These are phyloP conservation scores for Fusarium sp. DNA, from an alignment of 2,329 filamentous ascomycete genomes.

Conservation along the genomic window DNA sequence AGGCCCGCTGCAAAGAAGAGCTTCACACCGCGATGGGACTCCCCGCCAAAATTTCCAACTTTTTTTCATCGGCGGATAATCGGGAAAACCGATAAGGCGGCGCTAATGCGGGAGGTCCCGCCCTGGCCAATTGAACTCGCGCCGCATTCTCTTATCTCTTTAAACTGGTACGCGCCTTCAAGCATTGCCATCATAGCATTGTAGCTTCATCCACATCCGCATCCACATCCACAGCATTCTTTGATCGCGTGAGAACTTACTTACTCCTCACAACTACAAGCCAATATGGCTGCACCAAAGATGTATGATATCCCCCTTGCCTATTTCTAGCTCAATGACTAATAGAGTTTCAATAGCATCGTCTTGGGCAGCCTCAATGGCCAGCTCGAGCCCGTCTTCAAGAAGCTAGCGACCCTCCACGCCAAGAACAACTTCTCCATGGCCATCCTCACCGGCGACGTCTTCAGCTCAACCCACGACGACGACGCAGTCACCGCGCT, in stretches of 20 bases:
- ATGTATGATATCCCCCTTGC: constrained; percentile 55
- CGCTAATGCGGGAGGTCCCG: constrained; percentile 29
- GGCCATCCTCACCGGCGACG: constrained; percentile 86
- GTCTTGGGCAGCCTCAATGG: constrained; percentile 89
- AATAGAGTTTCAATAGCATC: constrained; percentile 66
- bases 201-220: constrained; percentile 28
- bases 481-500: constrained; percentile 74
- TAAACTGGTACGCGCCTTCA: constrained; percentile 25
- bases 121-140: constrained; percentile 50
- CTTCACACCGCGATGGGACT: constrained; percentile 41
- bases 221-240: constrained; percentile 2
- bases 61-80: constrained; percentile 54
- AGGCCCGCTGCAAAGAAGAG: constrained; percentile 39
- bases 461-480: constrained; percentile 78
- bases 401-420: constrained; percentile 85
- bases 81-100: constrained; percentile 57
- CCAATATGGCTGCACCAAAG: constrained; percentile 64
- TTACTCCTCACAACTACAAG: constrained; percentile 16
- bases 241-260: constrained; percentile 19
- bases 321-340: constrained; percentile 1
- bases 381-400: constrained; percentile 81
- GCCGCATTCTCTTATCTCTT: constrained; percentile 55
- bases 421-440: constrained; percentile 91
- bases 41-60: constrained; percentile 52
- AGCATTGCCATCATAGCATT: constrained; percentile 35